Percentiles rank a stretch among this genome's conserved stretches.
phyloP scores from a whole-genome alignment of 2,329 filamentous ascomycete species.

The Teratosphaeria zuluensis region DNA sequence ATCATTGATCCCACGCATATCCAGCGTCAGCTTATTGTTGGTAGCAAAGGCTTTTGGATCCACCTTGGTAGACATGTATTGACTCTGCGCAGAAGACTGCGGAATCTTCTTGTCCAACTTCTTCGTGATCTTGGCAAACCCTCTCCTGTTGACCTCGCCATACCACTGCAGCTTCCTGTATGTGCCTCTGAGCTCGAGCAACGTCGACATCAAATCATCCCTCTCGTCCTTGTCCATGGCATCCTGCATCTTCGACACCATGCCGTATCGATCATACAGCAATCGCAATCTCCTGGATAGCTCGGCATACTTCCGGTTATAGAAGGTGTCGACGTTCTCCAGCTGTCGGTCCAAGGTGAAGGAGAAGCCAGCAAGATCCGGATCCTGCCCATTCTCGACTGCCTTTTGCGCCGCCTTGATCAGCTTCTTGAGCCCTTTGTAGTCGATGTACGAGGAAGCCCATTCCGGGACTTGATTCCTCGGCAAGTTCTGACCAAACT shows the following conservation, averaged over 20 bases:
- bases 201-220: constrained; percentile 80
- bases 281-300: constrained; percentile 74
- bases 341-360: constrained; percentile 93
- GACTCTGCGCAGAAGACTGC: constrained; percentile 61
- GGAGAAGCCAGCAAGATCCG: constrained; percentile 94
- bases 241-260: constrained; percentile 56
- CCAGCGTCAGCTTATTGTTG: constrained; percentile 49
- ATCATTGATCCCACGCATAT: constrained; percentile 68
- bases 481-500: constrained; percentile 47
- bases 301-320: constrained; percentile 90
- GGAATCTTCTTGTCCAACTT: constrained; percentile 93
- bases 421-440: constrained; percentile 87
- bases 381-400: constrained; percentile 48
- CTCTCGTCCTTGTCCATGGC: constrained; percentile 78
- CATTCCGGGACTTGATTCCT: constrained; percentile 82
- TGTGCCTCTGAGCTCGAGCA: constrained; percentile 79
- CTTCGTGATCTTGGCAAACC: constrained; percentile 98
- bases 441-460: constrained; percentile 76
- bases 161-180: constrained; percentile 94
- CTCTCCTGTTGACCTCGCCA: constrained; percentile 87
- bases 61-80: constrained; percentile 84
- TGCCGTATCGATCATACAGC: constrained; percentile 78
- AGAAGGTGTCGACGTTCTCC: constrained; percentile 92
- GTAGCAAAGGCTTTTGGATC: constrained; percentile 82
- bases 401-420: constrained; percentile 66